A percentile compares a stretch with the other conserved stretches of the same genome.
Evolutionary conservation across 73 alveolate species (phyloP).

Genomic region (Diophrys appendiculata): DNA sequence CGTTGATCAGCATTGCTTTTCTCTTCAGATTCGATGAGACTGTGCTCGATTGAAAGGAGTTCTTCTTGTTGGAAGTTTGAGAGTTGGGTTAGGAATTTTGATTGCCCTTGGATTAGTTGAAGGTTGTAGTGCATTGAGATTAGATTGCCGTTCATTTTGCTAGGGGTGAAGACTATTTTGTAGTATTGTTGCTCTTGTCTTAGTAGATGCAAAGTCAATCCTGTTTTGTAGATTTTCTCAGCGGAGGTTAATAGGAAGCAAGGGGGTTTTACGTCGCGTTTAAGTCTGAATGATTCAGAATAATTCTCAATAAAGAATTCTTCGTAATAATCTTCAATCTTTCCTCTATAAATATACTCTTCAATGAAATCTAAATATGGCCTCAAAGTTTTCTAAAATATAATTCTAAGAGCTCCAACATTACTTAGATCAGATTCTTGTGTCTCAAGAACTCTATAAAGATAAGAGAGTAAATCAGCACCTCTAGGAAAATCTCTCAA

Average conservation of each 20-base stretch:
- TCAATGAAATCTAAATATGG: constrained; percentile 47
- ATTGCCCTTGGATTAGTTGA: background rate
- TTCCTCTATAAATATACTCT: constrained; percentile 31
- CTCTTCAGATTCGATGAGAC: background rate
- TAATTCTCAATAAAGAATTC: constrained; percentile 51
- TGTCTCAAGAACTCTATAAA: constrained; percentile 29
- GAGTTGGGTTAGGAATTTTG: background rate
- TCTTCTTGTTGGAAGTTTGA: background rate
- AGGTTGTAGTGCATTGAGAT: background rate
- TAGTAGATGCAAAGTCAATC: background rate
- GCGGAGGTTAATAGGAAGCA: background rate
- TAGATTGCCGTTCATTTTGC: background rate
- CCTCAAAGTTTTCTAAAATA: constrained; percentile 28
- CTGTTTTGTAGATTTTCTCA: constrained; percentile 10
- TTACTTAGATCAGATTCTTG: constrained; percentile 41
- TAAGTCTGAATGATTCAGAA: background rate
- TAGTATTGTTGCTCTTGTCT: constrained; percentile 2
- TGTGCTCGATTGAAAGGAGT: background rate
- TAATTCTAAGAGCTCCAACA: constrained; percentile 16
- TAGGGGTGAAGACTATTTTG: background rate
- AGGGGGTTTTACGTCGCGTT: background rate
- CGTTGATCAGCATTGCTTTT: background rate
- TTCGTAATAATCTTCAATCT: constrained; percentile 44
- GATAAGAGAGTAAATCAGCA: constrained; percentile 43
- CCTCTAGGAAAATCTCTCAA: constrained; percentile 46